Percentiles rank a stretch among this genome's conserved stretches.
phyloP scores from a whole-genome alignment of 108 stramenopile species.

The Discostella stelligeroides region DNA sequence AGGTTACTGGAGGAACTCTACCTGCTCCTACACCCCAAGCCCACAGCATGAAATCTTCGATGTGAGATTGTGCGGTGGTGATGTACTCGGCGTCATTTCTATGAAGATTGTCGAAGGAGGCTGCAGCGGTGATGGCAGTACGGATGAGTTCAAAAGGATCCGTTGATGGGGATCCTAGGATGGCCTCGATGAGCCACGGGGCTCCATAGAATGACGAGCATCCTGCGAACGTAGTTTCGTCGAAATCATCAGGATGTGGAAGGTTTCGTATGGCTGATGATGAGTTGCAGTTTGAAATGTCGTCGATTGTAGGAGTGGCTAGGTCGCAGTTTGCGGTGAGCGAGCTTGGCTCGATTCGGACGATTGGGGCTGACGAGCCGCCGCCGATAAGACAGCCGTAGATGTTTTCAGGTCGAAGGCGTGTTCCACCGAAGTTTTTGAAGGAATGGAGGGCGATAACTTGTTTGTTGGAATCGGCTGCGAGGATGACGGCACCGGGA shows the following conservation, averaged over 20 bases:
- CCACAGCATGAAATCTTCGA: not conserved
- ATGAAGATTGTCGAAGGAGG: conserved; percentile 2
- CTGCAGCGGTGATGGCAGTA: not conserved
- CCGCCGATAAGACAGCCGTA: no score
- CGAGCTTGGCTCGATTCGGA: no score
- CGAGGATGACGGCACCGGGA: no score
- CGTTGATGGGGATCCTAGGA: not conserved
- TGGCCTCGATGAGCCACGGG: not conserved
- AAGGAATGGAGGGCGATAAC: no score
- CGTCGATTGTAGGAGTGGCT: not conserved
- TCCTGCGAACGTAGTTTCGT: no score
- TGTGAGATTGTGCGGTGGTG: not conserved
- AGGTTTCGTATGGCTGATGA: not conserved
- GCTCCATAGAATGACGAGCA: not conserved
- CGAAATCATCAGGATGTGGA: no score
- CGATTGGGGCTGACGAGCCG: no score
- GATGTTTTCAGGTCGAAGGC: no score
- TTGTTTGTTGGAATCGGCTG: no score
- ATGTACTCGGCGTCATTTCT: not conserved
- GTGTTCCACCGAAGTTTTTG: no score
- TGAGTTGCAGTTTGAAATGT: not conserved
- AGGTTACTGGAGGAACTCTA: not conserved
- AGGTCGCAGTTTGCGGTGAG: no score
- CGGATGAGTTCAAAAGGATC: not conserved
- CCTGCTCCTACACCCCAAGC: not conserved